Evolutionary conservation across 495 filamentous ascomycete species (phyloP), one percentile per base, ranked within the genome.

Genomic region (Achaetomiella virescens): DNA sequence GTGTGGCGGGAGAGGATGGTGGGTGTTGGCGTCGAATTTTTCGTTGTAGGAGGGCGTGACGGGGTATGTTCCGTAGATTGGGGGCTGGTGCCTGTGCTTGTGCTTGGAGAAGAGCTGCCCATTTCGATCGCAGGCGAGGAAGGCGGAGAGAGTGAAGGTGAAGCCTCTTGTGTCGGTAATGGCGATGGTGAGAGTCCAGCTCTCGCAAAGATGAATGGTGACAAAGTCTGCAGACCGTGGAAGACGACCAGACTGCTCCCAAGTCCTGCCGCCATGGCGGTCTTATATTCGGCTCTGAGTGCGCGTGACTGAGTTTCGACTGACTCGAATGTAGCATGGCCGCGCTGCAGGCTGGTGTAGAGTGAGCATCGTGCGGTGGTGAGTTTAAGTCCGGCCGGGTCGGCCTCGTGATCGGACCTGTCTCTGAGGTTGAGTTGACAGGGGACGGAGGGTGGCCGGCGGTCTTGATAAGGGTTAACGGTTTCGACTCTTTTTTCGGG

Each of bases 241-340:
- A 57, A 55, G 1, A 61, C 25, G 9, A 61, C 62, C 0, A 63
- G 40, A 40, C 58, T 61, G 38, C 35, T 59, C 14, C 55, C 49
- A n/a, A 63, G 27, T 5, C 57, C 61, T 1, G 57, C 58, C 3
- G 55, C 60, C 55, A 66, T 49, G 55, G 55, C 58, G 25, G 48
- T 57, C 54, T 61, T 58, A 66, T 61, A 20, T 41, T 47, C 0
- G 25, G 36, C 1, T 15, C 49, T 15, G 56, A 10, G 8, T 18
- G 35, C 2, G 20, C 22, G 9, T 12, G 8, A 7, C 10, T 9
- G 20, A 11, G 53, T 43, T 27, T 46, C 31, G 33, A n/a, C 9
- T 31, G 27, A 5, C 9, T 5, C 9, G 5, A 31, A 31, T 31
- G 27, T 9, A 31, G 41, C 29, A 45, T 37, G 46, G 46, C 25